Evolutionary conservation across 345 rosid species (phyloP).

Genomic region (Eucalyptus erythrocorys): DNA sequence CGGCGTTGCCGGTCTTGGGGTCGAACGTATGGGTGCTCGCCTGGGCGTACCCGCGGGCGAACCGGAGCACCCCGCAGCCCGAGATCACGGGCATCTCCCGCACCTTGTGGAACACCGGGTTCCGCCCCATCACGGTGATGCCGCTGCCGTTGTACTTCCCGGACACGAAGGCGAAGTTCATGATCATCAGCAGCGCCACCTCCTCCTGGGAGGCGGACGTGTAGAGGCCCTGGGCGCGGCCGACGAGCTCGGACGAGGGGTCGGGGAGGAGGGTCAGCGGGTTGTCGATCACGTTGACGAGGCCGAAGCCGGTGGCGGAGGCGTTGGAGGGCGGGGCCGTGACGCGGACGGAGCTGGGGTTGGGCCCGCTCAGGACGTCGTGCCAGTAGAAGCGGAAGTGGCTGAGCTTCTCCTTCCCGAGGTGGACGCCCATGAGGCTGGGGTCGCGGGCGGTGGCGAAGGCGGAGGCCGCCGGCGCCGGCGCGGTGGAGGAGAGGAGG

Average conservation of each 20-base stretch:
- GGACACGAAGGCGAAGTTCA: constrained; percentile 56
- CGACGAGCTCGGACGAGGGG: constrained; percentile 40
- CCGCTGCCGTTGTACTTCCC: constrained; percentile 70
- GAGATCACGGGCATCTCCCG: constrained; percentile 78
- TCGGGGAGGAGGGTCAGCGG: constrained; percentile 46
- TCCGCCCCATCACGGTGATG: constrained; percentile 55
- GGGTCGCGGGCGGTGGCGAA: neutral
- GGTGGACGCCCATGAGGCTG: neutral
- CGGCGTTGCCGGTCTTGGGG: constrained; percentile 21
- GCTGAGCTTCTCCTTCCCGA: constrained; percentile 42
- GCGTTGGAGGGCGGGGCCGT: constrained; percentile 22
- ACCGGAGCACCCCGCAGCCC: constrained; percentile 72
- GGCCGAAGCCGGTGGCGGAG: constrained; percentile 22
- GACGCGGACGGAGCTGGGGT: constrained; percentile 33
- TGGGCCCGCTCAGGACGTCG: constrained; percentile 34
- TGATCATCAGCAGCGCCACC: constrained; percentile 46
- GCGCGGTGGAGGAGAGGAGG: neutral
- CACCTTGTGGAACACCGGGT: constrained; percentile 25
- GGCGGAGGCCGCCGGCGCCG: neutral
- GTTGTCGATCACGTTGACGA: constrained; percentile 51
- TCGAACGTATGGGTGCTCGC: constrained; percentile 31
- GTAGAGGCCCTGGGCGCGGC: constrained; percentile 71
- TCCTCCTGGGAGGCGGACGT: constrained; percentile 42
- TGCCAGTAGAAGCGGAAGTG: constrained; percentile 67
- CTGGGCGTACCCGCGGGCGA: constrained; percentile 64